Conservation (phyloP, 2,329 filamentous ascomycete genomes). For the Whalleya microplaca region DNA sequence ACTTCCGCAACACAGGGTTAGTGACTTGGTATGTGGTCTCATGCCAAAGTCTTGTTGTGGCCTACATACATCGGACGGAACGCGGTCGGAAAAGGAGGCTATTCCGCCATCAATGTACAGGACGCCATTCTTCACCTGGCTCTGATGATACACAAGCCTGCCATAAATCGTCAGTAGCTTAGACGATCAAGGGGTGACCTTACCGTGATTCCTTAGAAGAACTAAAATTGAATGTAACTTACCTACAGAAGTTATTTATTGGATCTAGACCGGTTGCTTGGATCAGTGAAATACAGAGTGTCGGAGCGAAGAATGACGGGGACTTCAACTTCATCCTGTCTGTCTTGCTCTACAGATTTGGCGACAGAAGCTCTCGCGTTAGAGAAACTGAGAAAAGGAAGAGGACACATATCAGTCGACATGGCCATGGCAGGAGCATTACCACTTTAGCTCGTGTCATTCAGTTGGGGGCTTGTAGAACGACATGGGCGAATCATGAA, state of each 20-base stretch:
- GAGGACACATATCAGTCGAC: too few relatives aligned
- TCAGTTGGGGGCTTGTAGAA: too few relatives aligned
- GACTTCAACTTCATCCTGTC: neutral
- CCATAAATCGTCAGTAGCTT: neutral
- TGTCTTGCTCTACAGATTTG: too few relatives aligned
- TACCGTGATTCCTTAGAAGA: neutral
- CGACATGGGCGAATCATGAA: too few relatives aligned
- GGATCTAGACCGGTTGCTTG: neutral
- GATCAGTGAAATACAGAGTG: neutral
- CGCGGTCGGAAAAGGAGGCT: constrained; percentile 2
- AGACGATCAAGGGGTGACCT: too few relatives aligned
- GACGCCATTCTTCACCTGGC: constrained; percentile 8
- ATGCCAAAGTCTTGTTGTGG: too few relatives aligned
- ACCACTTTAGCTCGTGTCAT: too few relatives aligned
- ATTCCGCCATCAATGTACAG: constrained; percentile 13
- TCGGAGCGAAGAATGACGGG: neutral
- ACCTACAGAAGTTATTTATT: constrained; percentile 1
- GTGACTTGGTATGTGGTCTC: too few relatives aligned
- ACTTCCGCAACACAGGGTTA: neutral
- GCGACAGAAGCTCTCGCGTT: too few relatives aligned
- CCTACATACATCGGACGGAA: neutral
- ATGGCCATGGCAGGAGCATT: too few relatives aligned
- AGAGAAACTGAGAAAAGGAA: too few relatives aligned
- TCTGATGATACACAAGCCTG: constrained; percentile 12
- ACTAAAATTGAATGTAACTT: neutral